phyloP scores from a whole-genome alignment of 2,329 filamentous ascomycete species.

The Scedosporium minutisporum region DNA sequence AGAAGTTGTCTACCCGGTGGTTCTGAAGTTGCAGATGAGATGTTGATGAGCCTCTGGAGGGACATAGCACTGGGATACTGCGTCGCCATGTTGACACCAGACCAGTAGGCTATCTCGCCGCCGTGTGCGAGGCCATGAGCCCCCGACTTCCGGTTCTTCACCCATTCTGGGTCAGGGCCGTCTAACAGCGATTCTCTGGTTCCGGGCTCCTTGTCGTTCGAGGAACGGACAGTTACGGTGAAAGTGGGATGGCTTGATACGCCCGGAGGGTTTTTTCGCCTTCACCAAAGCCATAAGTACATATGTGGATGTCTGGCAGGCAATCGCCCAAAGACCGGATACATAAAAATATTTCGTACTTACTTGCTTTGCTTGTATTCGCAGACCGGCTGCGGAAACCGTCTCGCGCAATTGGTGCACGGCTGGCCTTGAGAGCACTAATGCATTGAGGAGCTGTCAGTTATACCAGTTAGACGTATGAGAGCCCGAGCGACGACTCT shows the following conservation, averaged over 20 bases:
- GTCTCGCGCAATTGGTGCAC: constrained; percentile 42
- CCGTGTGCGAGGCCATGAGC: constrained; percentile 2
- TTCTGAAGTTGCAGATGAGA: neutral
- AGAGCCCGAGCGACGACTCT: neutral
- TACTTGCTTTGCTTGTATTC: constrained; percentile 29
- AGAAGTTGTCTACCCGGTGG: neutral
- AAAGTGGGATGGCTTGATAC: constrained; percentile 5
- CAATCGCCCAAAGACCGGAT: neutral
- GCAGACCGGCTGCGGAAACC: constrained; percentile 41
- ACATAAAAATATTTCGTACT: constrained; percentile 4
- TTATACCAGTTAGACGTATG: neutral
- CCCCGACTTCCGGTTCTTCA: neutral
- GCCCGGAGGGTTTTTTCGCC: constrained; percentile 5
- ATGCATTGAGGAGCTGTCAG: neutral
- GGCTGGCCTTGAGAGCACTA: constrained; percentile 46
- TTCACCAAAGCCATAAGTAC: neutral
- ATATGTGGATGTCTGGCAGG: too few relatives aligned
- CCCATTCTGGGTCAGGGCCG: neutral
- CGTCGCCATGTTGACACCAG: constrained; percentile 6
- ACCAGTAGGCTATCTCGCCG: constrained; percentile 6
- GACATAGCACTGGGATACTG: constrained; percentile 4
- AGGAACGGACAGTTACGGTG: constrained; percentile 2
- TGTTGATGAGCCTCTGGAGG: constrained; percentile 3
- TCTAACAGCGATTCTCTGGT: neutral
- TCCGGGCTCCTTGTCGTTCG: neutral